phyloP scores from a whole-genome alignment of 2,329 filamentous ascomycete species.

The Emergomyces africanus region DNA sequence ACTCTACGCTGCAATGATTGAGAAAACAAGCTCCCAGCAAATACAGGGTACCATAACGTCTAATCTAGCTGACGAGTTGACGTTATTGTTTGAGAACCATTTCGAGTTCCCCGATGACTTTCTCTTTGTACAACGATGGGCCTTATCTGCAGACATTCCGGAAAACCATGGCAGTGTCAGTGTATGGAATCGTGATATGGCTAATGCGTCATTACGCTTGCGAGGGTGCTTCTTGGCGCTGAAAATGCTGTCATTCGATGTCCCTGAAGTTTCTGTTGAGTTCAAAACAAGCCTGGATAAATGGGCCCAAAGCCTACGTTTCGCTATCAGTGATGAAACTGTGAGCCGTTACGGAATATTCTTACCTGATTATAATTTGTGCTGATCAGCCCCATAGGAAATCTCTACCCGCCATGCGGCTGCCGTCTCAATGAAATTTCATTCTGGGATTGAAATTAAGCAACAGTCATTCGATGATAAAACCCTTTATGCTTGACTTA shows the following conservation, averaged over 20 bases:
- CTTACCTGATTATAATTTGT: neutral
- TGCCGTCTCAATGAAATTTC: slow-evolving; percentile 22
- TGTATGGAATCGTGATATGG: slow-evolving; percentile 24
- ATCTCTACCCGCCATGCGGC: slow-evolving; percentile 29
- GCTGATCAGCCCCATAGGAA: slow-evolving; percentile 16
- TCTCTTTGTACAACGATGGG: slow-evolving; percentile 10
- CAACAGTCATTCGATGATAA: slow-evolving; percentile 13
- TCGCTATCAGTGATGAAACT: slow-evolving; percentile 30
- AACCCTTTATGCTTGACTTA: slow-evolving; percentile 37
- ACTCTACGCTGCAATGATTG: slow-evolving; percentile 22
- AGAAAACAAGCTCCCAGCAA: slow-evolving; percentile 14
- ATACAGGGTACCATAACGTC: slow-evolving; percentile 20
- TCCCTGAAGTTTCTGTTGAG: slow-evolving; percentile 5
- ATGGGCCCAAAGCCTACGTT: slow-evolving; percentile 25
- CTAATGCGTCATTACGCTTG: slow-evolving; percentile 25
- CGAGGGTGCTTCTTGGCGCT: slow-evolving; percentile 26
- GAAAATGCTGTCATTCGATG: slow-evolving; percentile 9
- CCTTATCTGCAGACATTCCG: neutral
- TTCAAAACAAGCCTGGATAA: slow-evolving; percentile 16
- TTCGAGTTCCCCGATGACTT: slow-evolving; percentile 11
- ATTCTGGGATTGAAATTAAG: slow-evolving; percentile 30
- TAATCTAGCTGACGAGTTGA: slow-evolving; percentile 23
- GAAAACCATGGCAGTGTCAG: slow-evolving; percentile 11
- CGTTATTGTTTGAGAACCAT: slow-evolving; percentile 14
- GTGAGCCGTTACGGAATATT: slow-evolving; percentile 15